Evolutionary conservation across 2,329 filamentous ascomycete genomes (phyloP), one percentile per base, ranked within the genome.

Genomic region (Lecanicillium sp.): DNA sequence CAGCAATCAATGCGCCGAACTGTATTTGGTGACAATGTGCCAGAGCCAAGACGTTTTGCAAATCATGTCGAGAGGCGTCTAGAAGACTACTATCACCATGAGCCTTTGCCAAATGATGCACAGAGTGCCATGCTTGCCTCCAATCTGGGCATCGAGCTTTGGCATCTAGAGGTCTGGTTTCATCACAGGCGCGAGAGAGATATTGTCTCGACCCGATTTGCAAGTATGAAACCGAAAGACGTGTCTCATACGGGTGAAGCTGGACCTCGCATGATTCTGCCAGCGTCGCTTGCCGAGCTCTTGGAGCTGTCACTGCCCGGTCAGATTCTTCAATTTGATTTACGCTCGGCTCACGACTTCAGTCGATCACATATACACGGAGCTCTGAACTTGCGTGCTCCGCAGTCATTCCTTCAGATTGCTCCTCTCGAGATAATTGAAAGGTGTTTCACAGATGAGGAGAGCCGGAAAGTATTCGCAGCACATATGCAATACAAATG

Each of bases 111-210:
- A 2, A 75, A 67, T 35, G 66, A 75, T 39, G 71, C 69, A 1
- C 69, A 76, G 33, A 71, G 71, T 29, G 74, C 75, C 33, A 74
- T 77, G 56, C 63, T 78, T 35, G 75, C 77, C 9, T 79, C 76
- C 0, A 79, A 73, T 33, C 60, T 79, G 2, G 73, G 73, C 12
- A 70, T 77, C 20, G 74, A 78, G 48, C 67, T 69, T 3, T 62
- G 65, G 40, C 72, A 78, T 52, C 67, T 80, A 23, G 68, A 76
- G 49, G 68, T 75, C 46, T 80, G 77, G 77, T 79, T 78, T 56
- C 69, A 75, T 51, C 72, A 77, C 50, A 71, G 75, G 17, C 68
- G 74, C 24, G 69, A 77, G 42, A 69, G 69, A 41, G 73, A 77
- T 51, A 60, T 66, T 15, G 68, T 74, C 26, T 65, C 64, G 2